Evolutionary conservation across 257 asterid genomes (phyloP).

Genomic region (Datura wrightii): DNA sequence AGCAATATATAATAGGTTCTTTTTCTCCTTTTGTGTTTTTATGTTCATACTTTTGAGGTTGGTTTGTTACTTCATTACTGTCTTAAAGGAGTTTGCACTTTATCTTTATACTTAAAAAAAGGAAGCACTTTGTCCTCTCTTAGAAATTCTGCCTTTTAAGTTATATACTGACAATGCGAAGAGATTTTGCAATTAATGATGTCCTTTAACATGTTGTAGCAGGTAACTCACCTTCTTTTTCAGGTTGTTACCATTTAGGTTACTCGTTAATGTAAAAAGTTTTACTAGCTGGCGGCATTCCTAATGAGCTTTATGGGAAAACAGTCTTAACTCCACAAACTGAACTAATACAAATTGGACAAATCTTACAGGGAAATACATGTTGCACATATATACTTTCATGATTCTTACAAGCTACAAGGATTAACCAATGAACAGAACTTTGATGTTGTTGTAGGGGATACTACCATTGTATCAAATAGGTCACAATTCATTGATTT

Average conservation of each 20-base stretch:
- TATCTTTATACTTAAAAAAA: background rate
- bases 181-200: background rate
- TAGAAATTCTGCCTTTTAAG: background rate
- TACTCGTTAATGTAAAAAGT: background rate
- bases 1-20: background rate
- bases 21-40: background rate
- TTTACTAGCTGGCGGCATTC: background rate
- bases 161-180: background rate
- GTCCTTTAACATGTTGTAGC: background rate
- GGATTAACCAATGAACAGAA: slow-evolving; percentile 29
- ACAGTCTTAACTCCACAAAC: too few relatives aligned
- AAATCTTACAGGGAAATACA: background rate
- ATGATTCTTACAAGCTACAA: background rate
- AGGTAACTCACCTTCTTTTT: background rate
- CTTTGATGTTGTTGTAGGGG: slow-evolving; percentile 50
- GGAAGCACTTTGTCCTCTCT: background rate
- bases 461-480: slow-evolving; percentile 52
- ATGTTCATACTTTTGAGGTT: background rate
- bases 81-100: background rate
- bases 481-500: slow-evolving; percentile 60
- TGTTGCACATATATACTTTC: background rate
- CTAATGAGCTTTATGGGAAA: background rate
- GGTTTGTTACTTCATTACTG: background rate
- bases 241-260: background rate
- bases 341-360: background rate